phyloP scores from a whole-genome alignment of 2,329 filamentous ascomycete genomes.

The Fusarium proliferatum region DNA sequence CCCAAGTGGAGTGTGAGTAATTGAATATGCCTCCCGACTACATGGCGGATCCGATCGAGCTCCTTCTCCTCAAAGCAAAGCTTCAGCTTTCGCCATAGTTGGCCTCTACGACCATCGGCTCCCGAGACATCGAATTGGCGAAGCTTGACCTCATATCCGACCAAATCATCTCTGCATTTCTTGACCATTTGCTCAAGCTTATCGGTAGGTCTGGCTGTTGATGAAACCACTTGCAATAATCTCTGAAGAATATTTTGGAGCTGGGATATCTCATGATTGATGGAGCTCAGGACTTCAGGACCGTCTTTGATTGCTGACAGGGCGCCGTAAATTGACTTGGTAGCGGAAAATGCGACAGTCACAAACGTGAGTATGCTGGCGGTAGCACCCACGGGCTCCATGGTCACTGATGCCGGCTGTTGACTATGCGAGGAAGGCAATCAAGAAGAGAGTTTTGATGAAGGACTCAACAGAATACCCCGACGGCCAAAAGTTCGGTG shows the following conservation, averaged over 20 bases:
- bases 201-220: background rate
- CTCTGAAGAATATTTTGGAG: background rate
- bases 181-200: background rate
- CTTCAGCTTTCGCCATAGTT: background rate
- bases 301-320: background rate
- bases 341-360: background rate
- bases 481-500: background rate
- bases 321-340: background rate
- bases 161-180: background rate
- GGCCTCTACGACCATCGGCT: background rate
- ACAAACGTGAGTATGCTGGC: background rate
- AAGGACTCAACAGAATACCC: too few relatives aligned
- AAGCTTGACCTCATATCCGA: background rate
- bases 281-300: background rate
- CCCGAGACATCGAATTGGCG: too few relatives aligned
- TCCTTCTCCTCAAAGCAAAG: background rate
- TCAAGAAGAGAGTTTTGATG: accelerated
- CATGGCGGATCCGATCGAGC: too few relatives aligned
- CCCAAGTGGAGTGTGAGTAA: background rate
- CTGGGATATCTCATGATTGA: accelerated
- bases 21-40: background rate
- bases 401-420: background rate
- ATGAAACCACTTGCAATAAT: background rate
- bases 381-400: background rate
- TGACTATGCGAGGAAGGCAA: background rate